phyloP scores from a whole-genome alignment of 257 asterid species.

The Solanum appendiculatum region DNA sequence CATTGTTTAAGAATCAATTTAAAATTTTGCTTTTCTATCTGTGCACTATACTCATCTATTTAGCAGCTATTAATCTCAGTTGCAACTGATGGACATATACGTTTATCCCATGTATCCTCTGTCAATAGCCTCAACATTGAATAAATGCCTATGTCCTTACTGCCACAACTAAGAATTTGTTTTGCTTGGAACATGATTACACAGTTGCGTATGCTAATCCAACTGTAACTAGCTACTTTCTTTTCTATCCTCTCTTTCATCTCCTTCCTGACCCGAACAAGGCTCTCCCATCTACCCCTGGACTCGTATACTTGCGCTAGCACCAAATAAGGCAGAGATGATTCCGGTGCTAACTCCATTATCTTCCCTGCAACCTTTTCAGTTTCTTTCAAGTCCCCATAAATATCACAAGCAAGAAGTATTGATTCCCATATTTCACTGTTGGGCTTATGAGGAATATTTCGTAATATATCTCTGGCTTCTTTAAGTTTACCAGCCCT shows the following conservation, averaged over 20 bases:
- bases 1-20: neutral
- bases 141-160: conserved; percentile 16
- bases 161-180: conserved; percentile 19
- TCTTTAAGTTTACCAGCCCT: conserved; percentile 40
- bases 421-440: conserved; percentile 36
- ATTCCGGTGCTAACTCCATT: conserved; percentile 38
- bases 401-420: conserved; percentile 34
- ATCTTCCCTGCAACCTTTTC: conserved; percentile 44
- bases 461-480: conserved; percentile 30
- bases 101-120: conserved; percentile 25
- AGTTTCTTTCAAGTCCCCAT: conserved; percentile 24
- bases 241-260: conserved; percentile 24
- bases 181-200: conserved; percentile 27
- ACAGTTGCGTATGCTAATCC: conserved; percentile 29
- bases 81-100: neutral
- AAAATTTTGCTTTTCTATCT: neutral
- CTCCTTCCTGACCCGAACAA: conserved; percentile 46
- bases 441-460: conserved; percentile 26
- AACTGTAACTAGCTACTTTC: conserved; percentile 29
- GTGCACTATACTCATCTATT: neutral
- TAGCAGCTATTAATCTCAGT: neutral
- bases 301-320: conserved; percentile 39
- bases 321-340: conserved; percentile 35
- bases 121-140: conserved; percentile 23
- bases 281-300: conserved; percentile 62